A percentile compares a stretch with the other conserved stretches of the same genome.
Conservation (phyloP, 495 filamentous ascomycete genomes). For the Tetracladium marchalianum region DNA sequence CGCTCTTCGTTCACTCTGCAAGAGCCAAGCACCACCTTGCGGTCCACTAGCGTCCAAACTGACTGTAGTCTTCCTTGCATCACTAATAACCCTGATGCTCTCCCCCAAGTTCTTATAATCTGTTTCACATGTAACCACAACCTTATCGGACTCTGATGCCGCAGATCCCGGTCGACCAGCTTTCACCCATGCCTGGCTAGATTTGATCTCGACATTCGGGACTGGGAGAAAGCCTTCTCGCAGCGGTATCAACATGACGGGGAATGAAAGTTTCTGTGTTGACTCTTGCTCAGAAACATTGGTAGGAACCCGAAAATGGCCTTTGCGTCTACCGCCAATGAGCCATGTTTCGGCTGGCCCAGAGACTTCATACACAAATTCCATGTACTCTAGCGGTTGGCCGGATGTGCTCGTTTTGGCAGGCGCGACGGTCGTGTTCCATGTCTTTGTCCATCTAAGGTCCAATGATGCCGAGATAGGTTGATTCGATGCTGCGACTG, state of each 20-base stretch:
- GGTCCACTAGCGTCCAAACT: conserved; percentile 57
- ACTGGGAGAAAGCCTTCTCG: conserved; percentile 63
- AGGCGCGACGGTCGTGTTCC: conserved; percentile 41
- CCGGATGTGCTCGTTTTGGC: conserved; percentile 11
- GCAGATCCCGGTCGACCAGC: conserved; percentile 2
- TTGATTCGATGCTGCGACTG: conserved; percentile 52
- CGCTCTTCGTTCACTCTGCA: conserved; percentile 37
- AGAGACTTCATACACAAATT: conserved; percentile 78
- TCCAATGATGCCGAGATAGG: conserved; percentile 59
- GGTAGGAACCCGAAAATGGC: conserved; percentile 57
- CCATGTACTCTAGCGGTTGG: conserved; percentile 40
- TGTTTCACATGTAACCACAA: conserved; percentile 54
- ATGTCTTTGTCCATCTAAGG: conserved; percentile 68
- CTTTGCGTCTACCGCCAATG: conserved; percentile 68
- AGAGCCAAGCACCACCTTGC: conserved; percentile 51
- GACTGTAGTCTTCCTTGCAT: conserved; percentile 67
- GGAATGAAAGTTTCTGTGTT: conserved; percentile 33
- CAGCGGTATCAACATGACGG: conserved; percentile 68
- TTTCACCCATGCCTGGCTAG: conserved; percentile 26
- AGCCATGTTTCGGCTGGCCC: conserved; percentile 72
- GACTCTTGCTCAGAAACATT: background rate
- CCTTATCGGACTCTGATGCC: conserved; percentile 8
- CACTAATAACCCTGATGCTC: conserved; percentile 64
- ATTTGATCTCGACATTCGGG: conserved; percentile 70
- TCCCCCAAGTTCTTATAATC: conserved; percentile 71